These are phyloP conservation scores for Begonia peltatifolia DNA, from an alignment of 306 rosid genomes.

Conservation along the genomic window DNA sequence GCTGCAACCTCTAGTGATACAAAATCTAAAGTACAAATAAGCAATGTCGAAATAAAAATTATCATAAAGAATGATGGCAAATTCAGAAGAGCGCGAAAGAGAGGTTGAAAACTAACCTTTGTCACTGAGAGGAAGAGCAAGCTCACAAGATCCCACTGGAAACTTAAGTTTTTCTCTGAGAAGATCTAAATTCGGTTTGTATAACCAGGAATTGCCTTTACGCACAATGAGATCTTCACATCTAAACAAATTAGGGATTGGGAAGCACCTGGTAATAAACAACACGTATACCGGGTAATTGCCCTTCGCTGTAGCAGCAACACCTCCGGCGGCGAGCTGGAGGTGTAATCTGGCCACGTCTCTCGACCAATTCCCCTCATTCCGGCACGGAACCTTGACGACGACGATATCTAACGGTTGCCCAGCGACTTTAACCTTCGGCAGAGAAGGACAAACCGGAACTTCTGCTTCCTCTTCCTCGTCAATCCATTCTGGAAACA, in stretches of 20 bases:
- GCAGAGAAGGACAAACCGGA: conserved; percentile 71
- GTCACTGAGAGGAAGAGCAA: conserved; percentile 68
- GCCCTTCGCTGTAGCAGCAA: conserved; percentile 72
- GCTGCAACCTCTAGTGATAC: too few species aligned
- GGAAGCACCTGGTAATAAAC: conserved; percentile 58
- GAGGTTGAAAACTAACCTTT: conserved; percentile 36
- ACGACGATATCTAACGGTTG: conserved; percentile 56
- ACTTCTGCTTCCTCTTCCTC: conserved; percentile 79
- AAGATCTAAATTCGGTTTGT: conserved; percentile 54
- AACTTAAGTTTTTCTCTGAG: conserved; percentile 58
- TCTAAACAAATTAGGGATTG: conserved; percentile 57
- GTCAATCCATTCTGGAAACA: conserved; percentile 95
- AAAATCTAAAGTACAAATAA: too few species aligned
- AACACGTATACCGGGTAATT: conserved; percentile 51
- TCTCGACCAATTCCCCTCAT: conserved; percentile 69
- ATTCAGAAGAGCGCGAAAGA: too few species aligned
- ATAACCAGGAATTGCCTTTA: conserved; percentile 65
- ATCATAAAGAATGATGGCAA: too few species aligned
- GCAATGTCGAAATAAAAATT: too few species aligned
- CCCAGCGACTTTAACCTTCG: conserved; percentile 45
- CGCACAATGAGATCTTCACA: conserved; percentile 56
- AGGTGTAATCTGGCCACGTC: conserved; percentile 83
- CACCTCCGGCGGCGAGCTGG: conserved; percentile 75
- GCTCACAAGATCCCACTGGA: conserved; percentile 90
- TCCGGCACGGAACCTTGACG: conserved; percentile 74